Conservation (phyloP, 352 stramenopile genomes). For the Globisporangium abappressorium region DNA sequence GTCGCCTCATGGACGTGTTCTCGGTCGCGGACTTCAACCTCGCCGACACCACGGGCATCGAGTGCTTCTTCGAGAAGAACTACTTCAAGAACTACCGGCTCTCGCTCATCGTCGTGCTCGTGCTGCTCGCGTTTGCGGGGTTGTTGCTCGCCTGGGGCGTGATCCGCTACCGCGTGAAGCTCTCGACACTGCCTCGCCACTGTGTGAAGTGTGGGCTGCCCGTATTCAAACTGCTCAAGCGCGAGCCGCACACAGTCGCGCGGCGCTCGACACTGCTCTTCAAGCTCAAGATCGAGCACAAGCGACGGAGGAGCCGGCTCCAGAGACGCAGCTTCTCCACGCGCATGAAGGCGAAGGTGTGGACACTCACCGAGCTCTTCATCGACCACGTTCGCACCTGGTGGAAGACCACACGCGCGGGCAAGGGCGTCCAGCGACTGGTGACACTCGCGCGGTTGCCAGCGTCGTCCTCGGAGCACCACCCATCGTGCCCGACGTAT, state of each 20-base stretch:
- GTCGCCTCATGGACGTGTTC: slow-evolving; percentile 60
- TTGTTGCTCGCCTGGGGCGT: slow-evolving; percentile 49
- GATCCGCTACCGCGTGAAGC: slow-evolving; percentile 52
- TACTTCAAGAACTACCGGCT: slow-evolving; percentile 68
- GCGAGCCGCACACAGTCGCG: slow-evolving; percentile 25
- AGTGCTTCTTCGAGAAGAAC: slow-evolving; percentile 61
- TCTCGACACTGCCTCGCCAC: slow-evolving; percentile 51
- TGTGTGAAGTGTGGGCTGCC: slow-evolving; percentile 57
- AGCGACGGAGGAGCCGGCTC: slow-evolving; percentile 11
- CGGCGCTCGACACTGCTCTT: slow-evolving; percentile 37
- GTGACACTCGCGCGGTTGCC: slow-evolving; percentile 32
- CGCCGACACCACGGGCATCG: slow-evolving; percentile 57
- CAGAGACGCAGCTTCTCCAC: slow-evolving; percentile 21
- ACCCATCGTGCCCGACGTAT: slow-evolving; percentile 46
- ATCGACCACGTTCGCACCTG: slow-evolving; percentile 15
- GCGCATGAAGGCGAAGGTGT: slow-evolving; percentile 27
- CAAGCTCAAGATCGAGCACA: slow-evolving; percentile 41
- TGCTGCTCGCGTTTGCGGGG: slow-evolving; percentile 30
- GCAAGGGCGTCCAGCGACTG: slow-evolving; percentile 26
- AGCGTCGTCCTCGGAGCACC: slow-evolving; percentile 42
- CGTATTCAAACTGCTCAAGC: slow-evolving; percentile 45
- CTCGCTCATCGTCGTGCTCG: slow-evolving; percentile 38
- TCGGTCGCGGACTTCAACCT: slow-evolving; percentile 69
- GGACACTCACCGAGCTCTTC: slow-evolving; percentile 8
- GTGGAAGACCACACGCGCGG: slow-evolving; percentile 19